Percentiles rank a stretch among this genome's conserved stretches.
These are phyloP conservation scores for Halophytophthora batemanensis DNA, from an alignment of 352 stramenopile species.

Conservation along the genomic window DNA sequence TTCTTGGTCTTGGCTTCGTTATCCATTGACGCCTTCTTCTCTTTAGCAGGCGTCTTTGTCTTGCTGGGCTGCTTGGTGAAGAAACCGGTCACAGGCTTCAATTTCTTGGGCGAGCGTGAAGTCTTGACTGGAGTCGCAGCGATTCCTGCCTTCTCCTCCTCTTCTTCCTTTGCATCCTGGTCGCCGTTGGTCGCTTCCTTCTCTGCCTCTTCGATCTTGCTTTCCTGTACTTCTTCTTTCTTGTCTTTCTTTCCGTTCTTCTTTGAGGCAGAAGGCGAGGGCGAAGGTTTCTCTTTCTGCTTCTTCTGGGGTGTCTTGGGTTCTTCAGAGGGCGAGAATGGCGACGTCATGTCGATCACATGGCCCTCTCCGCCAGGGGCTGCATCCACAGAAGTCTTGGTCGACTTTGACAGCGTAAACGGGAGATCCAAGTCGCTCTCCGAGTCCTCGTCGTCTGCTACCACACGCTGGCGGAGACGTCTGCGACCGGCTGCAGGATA, in stretches of 20 bases:
- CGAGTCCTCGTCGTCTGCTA: slow-evolving; percentile 53
- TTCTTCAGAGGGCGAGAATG: slow-evolving; percentile 12
- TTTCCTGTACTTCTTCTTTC: slow-evolving; percentile 8
- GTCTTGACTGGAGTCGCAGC: slow-evolving; percentile 1
- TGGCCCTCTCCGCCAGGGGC: slow-evolving; percentile 15
- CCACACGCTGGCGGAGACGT: slow-evolving; percentile 56
- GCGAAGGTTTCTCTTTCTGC: slow-evolving; percentile 8
- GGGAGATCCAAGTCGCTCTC: slow-evolving; percentile 40
- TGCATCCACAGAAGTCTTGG: slow-evolving; percentile 6
- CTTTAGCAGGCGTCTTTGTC: slow-evolving; percentile 2
- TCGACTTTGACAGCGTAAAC: slow-evolving; percentile 9
- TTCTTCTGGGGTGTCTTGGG: slow-evolving; percentile 22
- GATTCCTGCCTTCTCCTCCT: slow-evolving; percentile 7
- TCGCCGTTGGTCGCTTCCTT: neutral
- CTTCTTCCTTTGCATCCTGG: slow-evolving; percentile 4
- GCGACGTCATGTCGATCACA: slow-evolving; percentile 37
- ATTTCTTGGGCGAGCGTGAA: slow-evolving; percentile 6
- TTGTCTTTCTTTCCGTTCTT: neutral
- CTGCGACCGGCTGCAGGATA: slow-evolving; percentile 41
- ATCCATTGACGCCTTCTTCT: slow-evolving; percentile 11
- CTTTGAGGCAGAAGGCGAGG: slow-evolving; percentile 1
- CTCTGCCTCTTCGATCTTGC: slow-evolving; percentile 1
- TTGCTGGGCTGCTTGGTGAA: slow-evolving; percentile 15
- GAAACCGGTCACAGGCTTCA: slow-evolving; percentile 4
- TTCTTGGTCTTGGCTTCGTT: slow-evolving; percentile 10